phyloP scores from a whole-genome alignment of 2,329 filamentous ascomycete genomes.

The Aspergillus sp. region DNA sequence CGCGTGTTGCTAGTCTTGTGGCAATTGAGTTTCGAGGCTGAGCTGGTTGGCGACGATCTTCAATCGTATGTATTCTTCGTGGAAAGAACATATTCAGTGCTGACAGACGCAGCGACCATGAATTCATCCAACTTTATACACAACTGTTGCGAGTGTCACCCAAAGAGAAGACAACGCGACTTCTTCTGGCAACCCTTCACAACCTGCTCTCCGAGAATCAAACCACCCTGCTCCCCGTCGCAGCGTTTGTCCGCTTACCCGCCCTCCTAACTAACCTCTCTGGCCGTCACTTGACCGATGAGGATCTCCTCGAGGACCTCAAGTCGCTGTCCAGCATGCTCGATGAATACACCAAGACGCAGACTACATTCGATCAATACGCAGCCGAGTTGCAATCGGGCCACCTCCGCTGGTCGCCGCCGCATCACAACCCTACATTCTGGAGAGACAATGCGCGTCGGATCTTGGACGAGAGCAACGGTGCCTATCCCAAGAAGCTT shows the following conservation, averaged over 20 bases:
- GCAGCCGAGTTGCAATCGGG: slow-evolving; percentile 78
- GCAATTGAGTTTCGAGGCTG: slow-evolving; percentile 88
- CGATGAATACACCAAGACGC: slow-evolving; percentile 72
- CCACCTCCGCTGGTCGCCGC: slow-evolving; percentile 86
- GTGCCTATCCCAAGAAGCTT: slow-evolving; percentile 69
- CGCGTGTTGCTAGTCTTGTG: slow-evolving; percentile 89
- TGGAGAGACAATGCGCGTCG: slow-evolving; percentile 87
- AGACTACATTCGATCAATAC: slow-evolving; percentile 62
- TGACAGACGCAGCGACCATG: slow-evolving; percentile 63
- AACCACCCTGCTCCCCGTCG: slow-evolving; percentile 66
- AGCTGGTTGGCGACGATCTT: slow-evolving; percentile 66
- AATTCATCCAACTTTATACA: slow-evolving; percentile 86
- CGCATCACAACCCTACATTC: slow-evolving; percentile 78
- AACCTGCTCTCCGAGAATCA: slow-evolving; percentile 75
- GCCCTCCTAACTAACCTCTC: slow-evolving; percentile 52
- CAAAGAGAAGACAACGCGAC: slow-evolving; percentile 94
- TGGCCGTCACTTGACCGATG: slow-evolving; percentile 45
- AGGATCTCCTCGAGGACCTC: slow-evolving; percentile 45
- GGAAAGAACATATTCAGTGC: slow-evolving; percentile 5
- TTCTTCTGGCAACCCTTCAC: slow-evolving; percentile 80
- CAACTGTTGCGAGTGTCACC: slow-evolving; percentile 85
- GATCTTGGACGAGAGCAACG: slow-evolving; percentile 77
- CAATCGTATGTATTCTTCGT: slow-evolving; percentile 44
- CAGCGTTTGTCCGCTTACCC: slow-evolving; percentile 77
- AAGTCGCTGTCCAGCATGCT: slow-evolving; percentile 56